These are phyloP conservation scores for Ceratocystiopsis minuta DNA, from an alignment of 2,329 filamentous ascomycete genomes.

Conservation along the genomic window DNA sequence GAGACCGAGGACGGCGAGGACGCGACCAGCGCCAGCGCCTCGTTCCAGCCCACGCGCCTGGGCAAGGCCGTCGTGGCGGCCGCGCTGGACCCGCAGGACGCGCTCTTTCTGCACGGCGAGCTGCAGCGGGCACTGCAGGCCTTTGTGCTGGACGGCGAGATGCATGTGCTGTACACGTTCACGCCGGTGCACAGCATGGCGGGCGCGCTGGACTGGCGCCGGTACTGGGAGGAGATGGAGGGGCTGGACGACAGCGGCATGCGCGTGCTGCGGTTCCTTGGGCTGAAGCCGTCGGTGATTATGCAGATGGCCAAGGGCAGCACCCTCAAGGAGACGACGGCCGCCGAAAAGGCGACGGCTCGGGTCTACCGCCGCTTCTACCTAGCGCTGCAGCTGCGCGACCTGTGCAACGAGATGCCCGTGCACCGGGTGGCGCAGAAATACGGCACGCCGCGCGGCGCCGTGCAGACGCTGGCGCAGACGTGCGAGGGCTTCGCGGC, in stretches of 20 bases:
- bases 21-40: slow-evolving; percentile 13
- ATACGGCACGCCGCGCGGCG: slow-evolving; percentile 51
- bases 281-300: slow-evolving; percentile 47
- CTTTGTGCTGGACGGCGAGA: slow-evolving; percentile 66
- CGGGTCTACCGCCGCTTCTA: slow-evolving; percentile 57
- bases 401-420: slow-evolving; percentile 60
- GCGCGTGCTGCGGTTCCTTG: slow-evolving; percentile 48
- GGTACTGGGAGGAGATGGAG: slow-evolving; percentile 55
- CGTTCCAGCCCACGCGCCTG: slow-evolving; percentile 43
- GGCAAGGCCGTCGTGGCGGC: slow-evolving; percentile 57
- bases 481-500: slow-evolving; percentile 64
- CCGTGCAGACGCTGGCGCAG: slow-evolving; percentile 54
- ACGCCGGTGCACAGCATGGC: slow-evolving; percentile 41
- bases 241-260: slow-evolving; percentile 51
- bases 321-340: slow-evolving; percentile 41
- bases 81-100: slow-evolving; percentile 56
- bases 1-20: slow-evolving; percentile 21
- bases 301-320: slow-evolving; percentile 50
- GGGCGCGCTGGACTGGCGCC: slow-evolving; percentile 48
- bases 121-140: slow-evolving; percentile 47
- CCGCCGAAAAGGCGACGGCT: slow-evolving; percentile 39
- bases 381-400: slow-evolving; percentile 57
- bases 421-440: slow-evolving; percentile 51
- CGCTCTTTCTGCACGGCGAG: slow-evolving; percentile 54
- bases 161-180: slow-evolving; percentile 64